A percentile compares a stretch with the other conserved stretches of the same genome.
Conservation (phyloP, 768 basidiomycete species). For the Calvatia gigantea region DNA sequence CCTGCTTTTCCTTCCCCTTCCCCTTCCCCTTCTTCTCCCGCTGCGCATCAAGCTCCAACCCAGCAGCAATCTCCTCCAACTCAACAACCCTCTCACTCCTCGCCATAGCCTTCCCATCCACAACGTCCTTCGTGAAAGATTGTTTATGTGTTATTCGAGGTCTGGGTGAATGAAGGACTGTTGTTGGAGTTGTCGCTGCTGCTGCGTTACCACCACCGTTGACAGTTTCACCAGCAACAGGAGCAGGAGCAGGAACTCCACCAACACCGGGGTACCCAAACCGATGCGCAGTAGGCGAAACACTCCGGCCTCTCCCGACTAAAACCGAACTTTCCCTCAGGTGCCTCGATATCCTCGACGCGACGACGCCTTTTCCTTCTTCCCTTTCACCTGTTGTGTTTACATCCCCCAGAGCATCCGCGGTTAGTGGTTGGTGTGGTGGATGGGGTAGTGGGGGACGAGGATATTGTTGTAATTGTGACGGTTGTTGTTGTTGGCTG, state of each 20-base stretch:
- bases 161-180: constrained; percentile 58
- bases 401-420: constrained; percentile 3
- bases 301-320: constrained; percentile 4
- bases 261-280: not conserved
- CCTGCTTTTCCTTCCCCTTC: constrained; percentile 17
- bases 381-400: not conserved
- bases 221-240: not conserved
- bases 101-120: constrained; percentile 31
- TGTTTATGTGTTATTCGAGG: constrained; percentile 67
- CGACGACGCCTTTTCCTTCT: not conserved
- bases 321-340: constrained; percentile 5
- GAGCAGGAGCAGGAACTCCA: not conserved
- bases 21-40: constrained; percentile 33
- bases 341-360: constrained; percentile 5
- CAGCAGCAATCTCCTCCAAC: constrained; percentile 67
- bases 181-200: constrained; percentile 20
- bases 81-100: constrained; percentile 62
- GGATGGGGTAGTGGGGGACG: too few species aligned
- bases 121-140: constrained; percentile 41
- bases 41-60: not conserved
- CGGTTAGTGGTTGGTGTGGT: not conserved
- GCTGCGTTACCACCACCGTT: not conserved
- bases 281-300: constrained; percentile 7
- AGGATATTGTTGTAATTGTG: too few species aligned
- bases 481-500: not conserved